Base-by-base conservation (phyloP, 2,329 filamentous ascomycete genomes). In the Helotiales sp. region DNA sequence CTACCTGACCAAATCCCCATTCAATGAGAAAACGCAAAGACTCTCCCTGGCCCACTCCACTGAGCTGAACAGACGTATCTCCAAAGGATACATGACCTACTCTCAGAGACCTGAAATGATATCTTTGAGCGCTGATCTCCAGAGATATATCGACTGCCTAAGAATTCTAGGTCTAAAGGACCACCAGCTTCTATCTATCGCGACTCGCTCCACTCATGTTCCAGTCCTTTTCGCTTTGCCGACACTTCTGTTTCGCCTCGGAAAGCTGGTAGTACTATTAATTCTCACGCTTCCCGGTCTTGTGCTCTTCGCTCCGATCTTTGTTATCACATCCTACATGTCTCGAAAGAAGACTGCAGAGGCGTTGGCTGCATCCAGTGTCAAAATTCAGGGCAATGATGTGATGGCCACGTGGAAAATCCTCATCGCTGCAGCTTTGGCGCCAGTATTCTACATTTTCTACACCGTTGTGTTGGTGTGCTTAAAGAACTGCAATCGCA, bases 351-450 rank as follows among this genome's bases (percentile, higher is more conserved):
- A 88, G 88, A 74, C 96, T 96, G 80, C 92, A 92, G 8, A 89
- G 88, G 93, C 93, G 1, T 83, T 97, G 63, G 93, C 93, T 22
- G 93, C 90, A 13, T 96, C 93, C 6, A 91, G 91, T 0, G 93
- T 97, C 78, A 97, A 97, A 80, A 87, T 97, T 65, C 90, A 93
- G 76, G 93, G 92, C 24, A 88, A 90, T 66, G 93, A 97, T 78
- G 93, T 97, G 64, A 93, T 97, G 85, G 93, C 93, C 0, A 97
- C 93, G 0, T 97, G 93, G 93, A 97, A 97, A 40, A 87, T 97
- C 28, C 86, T 97, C 43, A 93, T 97, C 26, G 90, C 93, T 10
- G 84, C 96, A 77, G 92, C 90, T 1, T 86, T 97, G 64, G 91
- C 93, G 1, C 93, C 93, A 0, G 85, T 91, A 10, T 84, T 96